Percentiles rank a stretch among this genome's conserved stretches.
Evolutionary conservation across 768 basidiomycete genomes (phyloP).

Genomic region (Mycena latifolia): DNA sequence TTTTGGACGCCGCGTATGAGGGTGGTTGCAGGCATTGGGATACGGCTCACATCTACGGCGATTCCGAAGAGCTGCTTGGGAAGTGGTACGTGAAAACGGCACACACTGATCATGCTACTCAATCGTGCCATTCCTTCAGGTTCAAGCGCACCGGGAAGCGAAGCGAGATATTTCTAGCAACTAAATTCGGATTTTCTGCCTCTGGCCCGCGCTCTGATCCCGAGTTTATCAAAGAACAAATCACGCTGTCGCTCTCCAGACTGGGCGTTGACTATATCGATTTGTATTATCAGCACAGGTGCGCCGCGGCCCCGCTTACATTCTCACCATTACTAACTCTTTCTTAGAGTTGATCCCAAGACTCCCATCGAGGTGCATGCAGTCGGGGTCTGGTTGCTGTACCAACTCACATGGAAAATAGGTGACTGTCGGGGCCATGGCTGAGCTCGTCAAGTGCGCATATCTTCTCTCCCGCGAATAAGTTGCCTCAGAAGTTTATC

Average conservation of each 20-base stretch:
- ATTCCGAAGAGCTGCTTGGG: slow-evolving; percentile 52
- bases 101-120: no score
- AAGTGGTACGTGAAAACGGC: not conserved
- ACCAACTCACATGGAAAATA: not conserved
- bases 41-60: slow-evolving; percentile 53
- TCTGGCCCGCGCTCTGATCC: slow-evolving; percentile 42
- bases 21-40: slow-evolving; percentile 58
- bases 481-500: not conserved
- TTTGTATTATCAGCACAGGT: slow-evolving; percentile 43
- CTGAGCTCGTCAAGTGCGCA: slow-evolving; percentile 51
- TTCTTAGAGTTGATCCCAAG: no score
- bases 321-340: not conserved
- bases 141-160: slow-evolving; percentile 34
- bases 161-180: slow-evolving; percentile 28
- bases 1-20: slow-evolving; percentile 54
- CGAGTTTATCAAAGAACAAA: slow-evolving; percentile 42
- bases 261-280: slow-evolving; percentile 44
- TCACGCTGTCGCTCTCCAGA: slow-evolving; percentile 44
- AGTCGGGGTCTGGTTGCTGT: no score
- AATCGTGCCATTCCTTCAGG: not conserved
- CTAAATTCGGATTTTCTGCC: slow-evolving; percentile 30
- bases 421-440: slow-evolving; percentile 49
- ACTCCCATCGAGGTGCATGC: no score
- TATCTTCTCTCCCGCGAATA: slow-evolving; percentile 32
- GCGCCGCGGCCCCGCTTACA: not conserved